Base-by-base conservation (phyloP, 306 rosid species). In the Sechiopsis laciniata region DNA sequence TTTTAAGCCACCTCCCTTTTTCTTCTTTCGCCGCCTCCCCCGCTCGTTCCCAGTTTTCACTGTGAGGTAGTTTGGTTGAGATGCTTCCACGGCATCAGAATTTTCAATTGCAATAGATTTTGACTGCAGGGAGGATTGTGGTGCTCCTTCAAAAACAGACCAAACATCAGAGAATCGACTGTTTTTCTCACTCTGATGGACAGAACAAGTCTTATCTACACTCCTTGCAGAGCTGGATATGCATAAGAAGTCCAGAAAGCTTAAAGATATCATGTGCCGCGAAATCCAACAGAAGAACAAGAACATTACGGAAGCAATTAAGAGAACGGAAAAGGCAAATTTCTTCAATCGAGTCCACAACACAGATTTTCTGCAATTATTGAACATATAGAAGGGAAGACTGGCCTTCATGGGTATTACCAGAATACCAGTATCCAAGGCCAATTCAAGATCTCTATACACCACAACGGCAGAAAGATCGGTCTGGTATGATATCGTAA, bases 401-500 rank as follows among this genome's bases (percentile, higher is more conserved):
- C 85, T 87, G 13, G 90, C 95, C 82, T 89, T 86, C 88, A 94
- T 79, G 67, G 97, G 98, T 78, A 89, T 79, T 75, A 89, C 85
- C 73, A 87, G 77, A 80, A 87, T 86, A 77, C 97, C 98, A 73
- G 86, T 85, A 51, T 82, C 84, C 87, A 90, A 78, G 74, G 80
- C 85, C 67, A 94, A 82, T 80, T 94, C 98, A 74, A 94, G 97
- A 84, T 94, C 91, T 58, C 92, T 85, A 72, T 81, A 89, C 72
- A 90, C 84, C 78, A 79, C 75, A 42, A 85, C 77, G 29, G 89
- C 83, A 59, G 97, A 90, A 83, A 87, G 83, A 89, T 89, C 94
- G 0, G 86, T 84, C 78, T 87, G 91, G 83, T 90, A 89, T 7
- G 95, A 90, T 73, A 90, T 83, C 54, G 59, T 70, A 76, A 88